These are phyloP conservation scores for Aspergillus brunneoviolaceus DNA, from an alignment of 2,329 filamentous ascomycete species.

Conservation along the genomic window DNA sequence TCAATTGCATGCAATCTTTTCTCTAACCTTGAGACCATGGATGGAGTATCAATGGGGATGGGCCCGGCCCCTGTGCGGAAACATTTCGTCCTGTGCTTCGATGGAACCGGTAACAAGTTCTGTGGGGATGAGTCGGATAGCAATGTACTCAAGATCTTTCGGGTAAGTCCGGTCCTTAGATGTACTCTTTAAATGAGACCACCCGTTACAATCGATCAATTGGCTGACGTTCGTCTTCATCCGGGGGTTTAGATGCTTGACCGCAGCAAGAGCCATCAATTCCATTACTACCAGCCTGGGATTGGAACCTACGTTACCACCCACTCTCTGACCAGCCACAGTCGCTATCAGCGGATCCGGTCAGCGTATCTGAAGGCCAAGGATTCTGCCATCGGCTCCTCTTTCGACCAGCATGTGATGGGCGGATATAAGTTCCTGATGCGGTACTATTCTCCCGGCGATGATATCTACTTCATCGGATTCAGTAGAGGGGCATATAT, in stretches of 20 bases:
- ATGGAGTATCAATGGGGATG: conserved; percentile 15
- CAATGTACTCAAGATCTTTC: conserved; percentile 50
- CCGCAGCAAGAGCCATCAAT: conserved; percentile 40
- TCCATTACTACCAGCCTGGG: conserved; percentile 46
- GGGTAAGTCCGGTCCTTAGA: conserved; percentile 29
- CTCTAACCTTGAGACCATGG: background rate
- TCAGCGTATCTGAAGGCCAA: conserved; percentile 40
- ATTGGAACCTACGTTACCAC: conserved; percentile 47
- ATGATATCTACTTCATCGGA: conserved; percentile 69
- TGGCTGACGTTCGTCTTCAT: background rate
- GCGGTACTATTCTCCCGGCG: conserved; percentile 64
- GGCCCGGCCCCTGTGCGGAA: conserved; percentile 28
- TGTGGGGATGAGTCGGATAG: conserved; percentile 46
- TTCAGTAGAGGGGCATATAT: conserved; percentile 74
- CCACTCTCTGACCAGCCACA: conserved; percentile 31
- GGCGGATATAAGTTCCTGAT: conserved; percentile 79
- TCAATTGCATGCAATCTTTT: background rate
- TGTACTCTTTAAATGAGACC: background rate
- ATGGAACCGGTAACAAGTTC: conserved; percentile 48
- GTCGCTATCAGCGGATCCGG: conserved; percentile 54
- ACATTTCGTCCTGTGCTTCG: conserved; percentile 45
- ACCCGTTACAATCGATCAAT: background rate
- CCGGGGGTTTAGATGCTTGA: conserved; percentile 37
- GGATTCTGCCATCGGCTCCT: conserved; percentile 76
- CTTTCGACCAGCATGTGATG: conserved; percentile 79